Evolutionary conservation across 164 flowering plant species (phyloP), one percentile per base, ranked within the genome.

Genomic region (Umbellularia californica): DNA sequence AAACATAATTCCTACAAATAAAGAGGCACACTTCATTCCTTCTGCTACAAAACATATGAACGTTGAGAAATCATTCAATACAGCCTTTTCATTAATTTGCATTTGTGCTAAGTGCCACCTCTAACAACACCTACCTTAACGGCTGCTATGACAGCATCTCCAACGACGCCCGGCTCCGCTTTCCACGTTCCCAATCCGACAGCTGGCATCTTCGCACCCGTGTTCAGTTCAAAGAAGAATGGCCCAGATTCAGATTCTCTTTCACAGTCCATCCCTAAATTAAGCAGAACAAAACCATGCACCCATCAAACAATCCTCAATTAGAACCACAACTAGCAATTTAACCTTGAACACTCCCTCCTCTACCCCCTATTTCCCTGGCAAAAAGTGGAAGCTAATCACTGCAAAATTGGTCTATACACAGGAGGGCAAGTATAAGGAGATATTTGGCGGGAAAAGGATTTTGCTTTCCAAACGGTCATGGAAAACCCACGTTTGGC

Each of bases 111-210:
- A 2, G 14, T 22, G 25, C 27, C 23, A 64, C 23, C 11, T 64
- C 28, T 25, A 66, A 35, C 30, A 52, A 65, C 47, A 41, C 47
- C 72, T 73, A 85, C 88, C 88, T 86, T 81, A 50, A 86, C 83
- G 33, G 88, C 87, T 9, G 84, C 73, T 22, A 72, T 68, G 62
- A 86, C 82, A 10, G 88, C 88, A 28, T 83, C 65, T 1, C 85
- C 85, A 9, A 86, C 85, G 2, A 69, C 82, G 20, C 85, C 87
- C 0, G 88, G 82, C 3, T 74, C 70, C 4, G 85, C 79, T 72
- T 84, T 80, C 87, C 87, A 86, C 1, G 88, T 84, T 9, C 88
- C 87, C 9, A 84, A 76, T 23, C 88, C 88, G 50, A 81, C 82
- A 23, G 87, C 72, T 0, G 88, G 85, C 23, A 84, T 84, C 77